Evolutionary conservation across 768 basidiomycete genomes (phyloP).

Genomic region (Leucocoprinus sp.): DNA sequence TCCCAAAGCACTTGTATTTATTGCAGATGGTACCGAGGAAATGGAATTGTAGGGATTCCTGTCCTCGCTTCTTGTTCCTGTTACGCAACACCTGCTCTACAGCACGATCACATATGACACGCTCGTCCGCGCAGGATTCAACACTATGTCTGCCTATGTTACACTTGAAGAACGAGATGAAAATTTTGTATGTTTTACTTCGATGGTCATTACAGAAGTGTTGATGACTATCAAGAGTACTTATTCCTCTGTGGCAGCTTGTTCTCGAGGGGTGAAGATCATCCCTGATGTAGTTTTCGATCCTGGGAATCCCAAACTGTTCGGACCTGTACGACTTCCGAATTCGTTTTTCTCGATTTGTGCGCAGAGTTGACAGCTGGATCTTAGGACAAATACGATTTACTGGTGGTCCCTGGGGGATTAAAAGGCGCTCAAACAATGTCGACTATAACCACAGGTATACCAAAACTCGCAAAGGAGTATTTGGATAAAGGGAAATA

Average conservation of each 20-base stretch:
- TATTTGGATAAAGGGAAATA: constrained; percentile 47
- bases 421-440: constrained; percentile 72
- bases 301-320: not conserved
- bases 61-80: too few species aligned
- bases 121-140: constrained; percentile 67
- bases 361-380: not conserved
- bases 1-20: constrained; percentile 60
- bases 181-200: too few species aligned
- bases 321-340: not conserved
- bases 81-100: too few species aligned
- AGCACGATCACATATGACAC: constrained; percentile 81
- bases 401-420: constrained; percentile 70
- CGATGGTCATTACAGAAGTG: too few species aligned
- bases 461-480: constrained; percentile 54
- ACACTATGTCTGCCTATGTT: constrained; percentile 60
- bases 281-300: not conserved
- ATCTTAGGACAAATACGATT: constrained; percentile 67
- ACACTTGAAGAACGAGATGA: too few species aligned
- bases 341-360: not conserved
- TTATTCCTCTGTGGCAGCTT: not conserved
- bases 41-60: constrained; percentile 72
- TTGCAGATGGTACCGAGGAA: constrained; percentile 82
- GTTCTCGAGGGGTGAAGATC: not conserved
- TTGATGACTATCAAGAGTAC: too few species aligned
- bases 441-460: constrained; percentile 38